Base-by-base conservation (phyloP, 805 yeast genomes). In the Debaryomyces hansenii region DNA sequence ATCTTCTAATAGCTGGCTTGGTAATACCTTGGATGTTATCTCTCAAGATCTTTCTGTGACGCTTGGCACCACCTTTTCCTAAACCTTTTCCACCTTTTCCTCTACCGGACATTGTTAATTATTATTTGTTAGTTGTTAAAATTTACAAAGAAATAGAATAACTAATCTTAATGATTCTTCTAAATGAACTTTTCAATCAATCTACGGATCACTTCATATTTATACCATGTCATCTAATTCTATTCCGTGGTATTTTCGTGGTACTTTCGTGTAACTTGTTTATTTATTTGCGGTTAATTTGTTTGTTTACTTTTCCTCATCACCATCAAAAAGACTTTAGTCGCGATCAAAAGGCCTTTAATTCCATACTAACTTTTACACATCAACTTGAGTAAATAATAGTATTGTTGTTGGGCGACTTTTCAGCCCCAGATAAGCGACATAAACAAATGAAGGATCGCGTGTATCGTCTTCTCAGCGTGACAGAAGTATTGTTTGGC, bases 11-110 rank as follows among this genome's bases (percentile, higher is more conserved):
- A 70, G 99, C 99, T 72, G 99, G 99, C 85, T 92, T 92, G 55
- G 99, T 92, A 73, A 92, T 92, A 83, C 99, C 99, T 80, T 91
- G 97, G 63, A 94, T 92, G 92, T 92, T 94, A 77, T 94, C 99
- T 84, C 98, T 91, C 60, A 91, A 83, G 78, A 92, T 89, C 89
- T 91, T 91, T 85, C 98, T 90, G 90, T 92, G 99, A 79, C 99
- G 90, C 86, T 92, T 92, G 67, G 99, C 99, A 82, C 99, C 99
- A 80, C 97, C 98, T 82, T 94, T 94, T 70, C 99, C 99, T 67
- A 94, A 84, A 80, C 99, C 99, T 88, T 94, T 94, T 72, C 98
- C 99, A 72, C 98, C 98, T 90, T 94, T 92, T 70, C 99, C 99
- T 84, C 97, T 91, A 75, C 98, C 97, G 74, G 97, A 90, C 97